Evolutionary conservation across 1,284 basidiomycete species (phyloP).

Genomic region (Papiliotrema terrestris): DNA sequence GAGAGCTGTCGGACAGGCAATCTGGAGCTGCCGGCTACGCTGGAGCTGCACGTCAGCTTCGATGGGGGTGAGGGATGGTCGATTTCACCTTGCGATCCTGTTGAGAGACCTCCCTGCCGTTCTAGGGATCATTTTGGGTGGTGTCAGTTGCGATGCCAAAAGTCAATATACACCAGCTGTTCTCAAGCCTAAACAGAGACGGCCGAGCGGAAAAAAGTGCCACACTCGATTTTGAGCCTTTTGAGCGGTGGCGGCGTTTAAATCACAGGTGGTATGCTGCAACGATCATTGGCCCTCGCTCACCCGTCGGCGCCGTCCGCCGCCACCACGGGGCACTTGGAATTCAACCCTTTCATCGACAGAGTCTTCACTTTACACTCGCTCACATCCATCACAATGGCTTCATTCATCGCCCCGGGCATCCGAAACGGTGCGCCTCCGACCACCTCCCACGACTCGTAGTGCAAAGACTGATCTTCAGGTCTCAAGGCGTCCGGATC

Average conservation of each 20-base stretch:
- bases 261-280: neutral
- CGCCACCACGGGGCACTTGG: neutral
- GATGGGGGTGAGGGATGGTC: too few relatives aligned
- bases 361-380: neutral
- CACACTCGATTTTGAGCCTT: neutral
- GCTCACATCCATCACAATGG: slow-evolving; percentile 18
- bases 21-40: neutral
- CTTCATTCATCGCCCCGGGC: slow-evolving; percentile 30
- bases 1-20: slow-evolving; percentile 1
- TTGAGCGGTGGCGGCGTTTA: neutral
- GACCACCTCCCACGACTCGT: too few relatives aligned
- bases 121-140: neutral
- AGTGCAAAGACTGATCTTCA: slow-evolving; percentile 1
- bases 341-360: too few relatives aligned
- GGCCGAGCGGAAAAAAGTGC: slow-evolving; percentile 1
- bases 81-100: too few relatives aligned
- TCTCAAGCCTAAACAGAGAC: too few relatives aligned
- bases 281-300: neutral
- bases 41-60: neutral
- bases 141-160: neutral
- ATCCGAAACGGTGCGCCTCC: slow-evolving; percentile 27
- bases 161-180: neutral
- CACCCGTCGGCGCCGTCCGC: neutral
- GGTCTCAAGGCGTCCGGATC: slow-evolving; percentile 32
- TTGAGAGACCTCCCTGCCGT: neutral